A percentile compares a stretch with the other conserved stretches of the same genome.
Conservation (phyloP, 78 protist species). For the Polysphondylium violaceum region DNA sequence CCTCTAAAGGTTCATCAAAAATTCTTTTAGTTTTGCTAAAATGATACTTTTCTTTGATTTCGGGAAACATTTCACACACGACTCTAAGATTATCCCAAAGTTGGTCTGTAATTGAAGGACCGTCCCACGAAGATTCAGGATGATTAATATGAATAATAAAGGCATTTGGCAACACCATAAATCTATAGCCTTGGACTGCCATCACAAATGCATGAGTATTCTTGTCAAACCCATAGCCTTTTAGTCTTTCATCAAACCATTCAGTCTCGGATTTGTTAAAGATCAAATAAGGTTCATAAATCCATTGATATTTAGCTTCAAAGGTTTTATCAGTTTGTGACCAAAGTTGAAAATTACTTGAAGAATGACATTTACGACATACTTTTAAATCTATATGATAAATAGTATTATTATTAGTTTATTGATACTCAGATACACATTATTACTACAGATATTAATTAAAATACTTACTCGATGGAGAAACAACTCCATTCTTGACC, state of each 20-base stretch:
- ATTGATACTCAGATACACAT: background rate
- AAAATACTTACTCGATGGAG: slow-evolving; percentile 27
- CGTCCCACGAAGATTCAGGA: slow-evolving; percentile 28
- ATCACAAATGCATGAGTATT: slow-evolving; percentile 36
- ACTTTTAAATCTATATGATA: slow-evolving; percentile 25
- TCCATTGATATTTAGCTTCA: slow-evolving; percentile 59
- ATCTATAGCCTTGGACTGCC: slow-evolving; percentile 53
- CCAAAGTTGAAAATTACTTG: slow-evolving; percentile 37
- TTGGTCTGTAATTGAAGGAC: slow-evolving; percentile 47
- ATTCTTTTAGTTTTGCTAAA: background rate
- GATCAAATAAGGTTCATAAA: slow-evolving; percentile 66
- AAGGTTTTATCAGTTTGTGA: slow-evolving; percentile 3
- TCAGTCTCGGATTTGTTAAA: slow-evolving; percentile 9
- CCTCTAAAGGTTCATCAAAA: slow-evolving; percentile 59
- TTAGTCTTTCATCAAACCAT: slow-evolving; percentile 49
- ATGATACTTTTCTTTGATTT: background rate
- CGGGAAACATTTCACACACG: slow-evolving; percentile 23
- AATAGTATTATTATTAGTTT: background rate
- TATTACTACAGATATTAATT: background rate
- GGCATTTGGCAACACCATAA: slow-evolving; percentile 34
- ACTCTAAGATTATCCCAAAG: slow-evolving; percentile 49
- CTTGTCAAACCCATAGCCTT: slow-evolving; percentile 70
- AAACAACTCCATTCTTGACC: background rate
- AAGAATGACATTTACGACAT: slow-evolving; percentile 70
- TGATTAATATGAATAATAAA: slow-evolving; percentile 58